These are phyloP conservation scores for Euphorbia schlechtendalii DNA, from an alignment of 441 rosid species.

Conservation along the genomic window DNA sequence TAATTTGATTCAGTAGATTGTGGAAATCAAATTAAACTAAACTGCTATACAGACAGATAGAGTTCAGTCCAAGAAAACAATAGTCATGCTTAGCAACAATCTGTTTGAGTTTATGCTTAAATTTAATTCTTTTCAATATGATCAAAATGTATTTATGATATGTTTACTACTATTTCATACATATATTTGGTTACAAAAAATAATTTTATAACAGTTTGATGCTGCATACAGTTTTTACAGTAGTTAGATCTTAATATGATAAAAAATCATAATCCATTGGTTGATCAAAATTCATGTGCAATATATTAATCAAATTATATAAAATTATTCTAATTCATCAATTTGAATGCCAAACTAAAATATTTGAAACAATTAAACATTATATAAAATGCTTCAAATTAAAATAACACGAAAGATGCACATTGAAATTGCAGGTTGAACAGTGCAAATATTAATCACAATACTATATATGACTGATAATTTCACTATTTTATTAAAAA, in stretches of 20 bases:
- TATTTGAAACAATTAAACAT: background rate
- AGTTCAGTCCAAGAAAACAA: conserved; percentile 5
- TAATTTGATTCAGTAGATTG: conserved; percentile 4
- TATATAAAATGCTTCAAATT: background rate
- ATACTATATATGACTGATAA: background rate
- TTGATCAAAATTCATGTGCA: background rate
- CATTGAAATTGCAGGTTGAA: background rate
- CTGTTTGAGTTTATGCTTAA: background rate
- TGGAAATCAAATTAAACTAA: conserved; percentile 3
- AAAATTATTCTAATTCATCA: background rate
- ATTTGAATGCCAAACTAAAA: background rate
- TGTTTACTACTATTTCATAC: background rate
- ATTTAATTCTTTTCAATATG: background rate
- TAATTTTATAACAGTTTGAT: background rate
- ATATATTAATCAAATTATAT: background rate
- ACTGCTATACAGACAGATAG: background rate
- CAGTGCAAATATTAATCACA: background rate
- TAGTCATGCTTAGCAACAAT: background rate
- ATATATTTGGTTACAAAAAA: background rate
- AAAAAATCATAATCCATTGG: background rate
- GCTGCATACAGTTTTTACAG: background rate
- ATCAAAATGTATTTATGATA: background rate
- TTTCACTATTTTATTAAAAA: background rate
- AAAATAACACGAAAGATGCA: background rate
- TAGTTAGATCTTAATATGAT: background rate